Percentiles rank a stretch among this genome's conserved stretches.
These are phyloP conservation scores for Sporopachydermia lactativora DNA, from an alignment of 805 yeast species.

Conservation along the genomic window DNA sequence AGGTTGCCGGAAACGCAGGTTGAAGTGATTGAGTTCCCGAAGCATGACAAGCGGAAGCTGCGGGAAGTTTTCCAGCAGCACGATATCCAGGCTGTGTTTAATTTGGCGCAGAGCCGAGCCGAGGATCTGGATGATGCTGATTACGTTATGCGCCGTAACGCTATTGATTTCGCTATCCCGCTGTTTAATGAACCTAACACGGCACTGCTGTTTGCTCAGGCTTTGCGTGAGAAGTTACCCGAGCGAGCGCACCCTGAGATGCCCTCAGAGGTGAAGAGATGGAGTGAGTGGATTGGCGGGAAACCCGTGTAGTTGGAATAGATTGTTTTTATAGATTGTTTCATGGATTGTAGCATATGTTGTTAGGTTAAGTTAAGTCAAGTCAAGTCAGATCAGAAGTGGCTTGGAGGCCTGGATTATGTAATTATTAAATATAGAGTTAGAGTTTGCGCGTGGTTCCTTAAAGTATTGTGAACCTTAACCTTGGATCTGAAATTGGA, in stretches of 20 bases:
- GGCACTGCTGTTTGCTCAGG: conserved; percentile 70
- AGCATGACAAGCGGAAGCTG: conserved; percentile 80
- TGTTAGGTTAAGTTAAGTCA: too few relatives aligned
- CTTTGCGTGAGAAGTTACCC: conserved; percentile 58
- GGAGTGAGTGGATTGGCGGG: conserved; percentile 96
- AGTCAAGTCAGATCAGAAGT: too few relatives aligned
- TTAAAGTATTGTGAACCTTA: too few relatives aligned
- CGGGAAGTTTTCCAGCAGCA: conserved; percentile 86
- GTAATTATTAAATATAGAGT: too few relatives aligned
- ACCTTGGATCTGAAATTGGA: too few relatives aligned
- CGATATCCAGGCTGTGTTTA: conserved; percentile 78
- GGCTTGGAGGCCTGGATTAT: too few relatives aligned
- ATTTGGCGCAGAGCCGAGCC: conserved; percentile 84
- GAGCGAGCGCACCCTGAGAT: conserved; percentile 35
- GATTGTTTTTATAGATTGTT: too few relatives aligned
- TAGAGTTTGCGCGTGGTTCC: too few relatives aligned
- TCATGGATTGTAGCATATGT: too few relatives aligned
- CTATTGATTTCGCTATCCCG: conserved; percentile 95
- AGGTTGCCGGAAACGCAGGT: conserved; percentile 25
- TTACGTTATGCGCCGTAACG: conserved; percentile 97
- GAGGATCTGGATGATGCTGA: conserved; percentile 75
- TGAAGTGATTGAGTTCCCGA: conserved; percentile 72
- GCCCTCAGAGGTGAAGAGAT: conserved; percentile 80
- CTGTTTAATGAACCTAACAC: conserved; percentile 96
- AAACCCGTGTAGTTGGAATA: conserved; percentile 76